Base-by-base conservation (phyloP, 1,284 basidiomycete species). In the Puccinia hordei region DNA sequence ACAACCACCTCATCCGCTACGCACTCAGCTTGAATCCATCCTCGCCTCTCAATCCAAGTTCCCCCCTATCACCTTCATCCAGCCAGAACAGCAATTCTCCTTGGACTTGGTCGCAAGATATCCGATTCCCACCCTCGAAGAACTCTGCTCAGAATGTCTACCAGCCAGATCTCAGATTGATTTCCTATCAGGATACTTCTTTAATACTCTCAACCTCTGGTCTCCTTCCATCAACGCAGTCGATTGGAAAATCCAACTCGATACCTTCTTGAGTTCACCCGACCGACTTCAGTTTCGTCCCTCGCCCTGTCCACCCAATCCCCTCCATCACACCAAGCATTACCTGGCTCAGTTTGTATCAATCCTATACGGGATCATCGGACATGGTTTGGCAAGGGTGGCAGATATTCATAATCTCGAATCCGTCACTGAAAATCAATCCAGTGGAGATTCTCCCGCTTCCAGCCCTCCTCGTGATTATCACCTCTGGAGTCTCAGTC, bases 281-380 rank as follows among this genome's bases (percentile, higher is more conserved):
- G 41, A 75, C 46, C 55, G 73, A 61, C 35, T 63, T 22, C 49
- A 51, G 8, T 68, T 73, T 71, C 63, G 66, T 57, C 63, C 46
- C 27, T 38, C 66, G 22, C 57, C 66, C 27, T 44, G 22, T 10
- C 13, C 53, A n/a, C 27, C 68, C 33, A 24, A 63, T 19, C 41
- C 51, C 2, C 22, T 41, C 22, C 69, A 80, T 65, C 55, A 35
- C 27, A 38, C 59, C n/a, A 24, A n/a, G 33, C 73, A 61, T 65
- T 63, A 46, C 30, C 73, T 75, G 10, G 59, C 73, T n/a, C 73
- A 75, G 15, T 65, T 75, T 49, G 38, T 80, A 9, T 24, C 77
- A 17, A 46, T 33, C 12, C 12, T 80, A 30, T 69, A 61, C 30
- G 59, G 63, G 8, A 30, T 78, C 17, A 51, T 55, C n/a, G 76